These are phyloP conservation scores for Trichoderma reesei DNA, from an alignment of 495 filamentous ascomycete species.

Conservation along the genomic window DNA sequence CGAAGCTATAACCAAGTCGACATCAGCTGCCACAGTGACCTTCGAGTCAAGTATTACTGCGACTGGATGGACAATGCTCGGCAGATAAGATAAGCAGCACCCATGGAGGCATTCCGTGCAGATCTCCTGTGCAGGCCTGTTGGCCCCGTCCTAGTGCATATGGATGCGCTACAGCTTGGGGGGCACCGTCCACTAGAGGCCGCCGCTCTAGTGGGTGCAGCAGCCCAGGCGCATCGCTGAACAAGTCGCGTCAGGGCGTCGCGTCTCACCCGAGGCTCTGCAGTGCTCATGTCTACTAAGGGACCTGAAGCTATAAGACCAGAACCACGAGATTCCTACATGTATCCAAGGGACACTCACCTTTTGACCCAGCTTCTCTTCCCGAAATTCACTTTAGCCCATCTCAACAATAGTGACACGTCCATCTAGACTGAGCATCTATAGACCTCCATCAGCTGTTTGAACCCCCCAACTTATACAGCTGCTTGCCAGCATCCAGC, in stretches of 20 bases:
- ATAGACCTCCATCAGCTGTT: too few species aligned
- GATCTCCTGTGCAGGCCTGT: neutral
- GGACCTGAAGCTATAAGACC: too few species aligned
- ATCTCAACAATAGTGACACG: neutral
- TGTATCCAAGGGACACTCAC: too few species aligned
- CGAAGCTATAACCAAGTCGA: neutral
- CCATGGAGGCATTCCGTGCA: neutral
- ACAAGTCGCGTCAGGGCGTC: constrained; percentile 21
- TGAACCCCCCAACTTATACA: too few species aligned
- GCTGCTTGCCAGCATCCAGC: too few species aligned
- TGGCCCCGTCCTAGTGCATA: neutral
- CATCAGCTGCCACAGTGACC: too few species aligned
- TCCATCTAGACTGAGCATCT: too few species aligned
- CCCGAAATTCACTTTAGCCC: neutral
- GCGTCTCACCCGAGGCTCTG: constrained; percentile 16
- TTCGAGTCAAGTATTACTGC: too few species aligned
- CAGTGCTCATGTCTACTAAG: neutral
- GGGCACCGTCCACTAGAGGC: neutral
- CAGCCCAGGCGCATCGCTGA: neutral
- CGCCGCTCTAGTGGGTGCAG: neutral
- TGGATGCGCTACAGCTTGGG: neutral
- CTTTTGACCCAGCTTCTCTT: too few species aligned
- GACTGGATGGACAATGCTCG: neutral
- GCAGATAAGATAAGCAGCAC: neutral
- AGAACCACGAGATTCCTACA: too few species aligned